A percentile compares a stretch with the other conserved stretches of the same genome.
These are phyloP conservation scores for Irpex sp. DNA, from an alignment of 1,284 basidiomycete genomes.

Conservation along the genomic window DNA sequence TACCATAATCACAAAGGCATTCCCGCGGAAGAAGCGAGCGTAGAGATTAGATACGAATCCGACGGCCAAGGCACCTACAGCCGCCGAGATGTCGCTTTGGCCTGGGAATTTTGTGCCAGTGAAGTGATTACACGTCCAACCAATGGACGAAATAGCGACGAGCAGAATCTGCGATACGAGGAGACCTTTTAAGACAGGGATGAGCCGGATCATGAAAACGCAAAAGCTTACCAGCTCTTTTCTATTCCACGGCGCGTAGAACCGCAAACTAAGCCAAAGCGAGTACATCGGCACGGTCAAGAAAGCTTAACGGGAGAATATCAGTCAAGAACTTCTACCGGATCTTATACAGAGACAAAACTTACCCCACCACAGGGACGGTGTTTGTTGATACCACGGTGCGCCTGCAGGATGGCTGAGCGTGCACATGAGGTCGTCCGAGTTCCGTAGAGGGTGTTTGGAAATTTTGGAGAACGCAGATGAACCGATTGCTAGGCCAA, in stretches of 20 bases:
- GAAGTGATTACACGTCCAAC: conserved; percentile 81
- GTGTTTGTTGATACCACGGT: conserved; percentile 59
- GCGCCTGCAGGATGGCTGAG: conserved; percentile 49
- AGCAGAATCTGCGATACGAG: conserved; percentile 45
- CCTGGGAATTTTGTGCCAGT: conserved; percentile 60
- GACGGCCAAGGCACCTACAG: conserved; percentile 79
- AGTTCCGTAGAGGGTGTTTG: conserved; percentile 39
- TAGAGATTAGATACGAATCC: conserved; percentile 84
- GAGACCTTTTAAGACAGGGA: not conserved
- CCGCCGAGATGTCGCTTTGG: conserved; percentile 73
- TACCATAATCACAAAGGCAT: conserved; percentile 78
- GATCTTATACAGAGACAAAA: conserved; percentile 9
- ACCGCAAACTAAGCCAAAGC: conserved; percentile 69
- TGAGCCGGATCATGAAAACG: too few relatives aligned
- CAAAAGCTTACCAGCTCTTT: conserved; percentile 60
- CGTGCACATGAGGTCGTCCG: conserved; percentile 58
- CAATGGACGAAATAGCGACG: conserved; percentile 69
- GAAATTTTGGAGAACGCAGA: conserved; percentile 62
- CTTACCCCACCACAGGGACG: conserved; percentile 54
- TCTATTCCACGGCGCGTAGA: conserved; percentile 69
- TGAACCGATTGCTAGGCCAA: conserved; percentile 79
- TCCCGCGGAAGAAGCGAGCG: conserved; percentile 75
- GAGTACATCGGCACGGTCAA: conserved; percentile 81
- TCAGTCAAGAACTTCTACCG: not conserved
- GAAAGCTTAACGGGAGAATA: conserved; percentile 48